phyloP scores from a whole-genome alignment of 1,284 basidiomycete species.

The Sporisorium exsertum region DNA sequence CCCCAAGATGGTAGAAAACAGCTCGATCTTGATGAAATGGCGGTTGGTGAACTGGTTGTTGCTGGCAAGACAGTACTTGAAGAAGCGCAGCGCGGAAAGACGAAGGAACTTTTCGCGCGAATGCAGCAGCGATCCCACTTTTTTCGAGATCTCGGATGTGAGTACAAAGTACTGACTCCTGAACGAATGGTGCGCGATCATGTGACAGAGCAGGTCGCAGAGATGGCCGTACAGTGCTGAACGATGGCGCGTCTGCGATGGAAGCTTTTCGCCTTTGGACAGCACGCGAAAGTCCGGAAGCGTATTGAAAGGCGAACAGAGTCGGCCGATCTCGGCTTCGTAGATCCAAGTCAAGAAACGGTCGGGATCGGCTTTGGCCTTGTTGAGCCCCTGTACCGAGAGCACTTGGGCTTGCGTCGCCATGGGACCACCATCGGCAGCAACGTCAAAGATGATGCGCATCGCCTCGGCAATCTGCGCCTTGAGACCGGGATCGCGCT shows the following conservation, averaged over 20 bases:
- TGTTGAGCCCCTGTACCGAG: slow-evolving; percentile 61
- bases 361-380: slow-evolving; percentile 83
- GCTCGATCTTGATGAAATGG: slow-evolving; percentile 85
- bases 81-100: slow-evolving; percentile 78
- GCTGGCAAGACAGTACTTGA: slow-evolving; percentile 84
- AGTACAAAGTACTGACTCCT: slow-evolving; percentile 91
- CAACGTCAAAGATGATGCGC: slow-evolving; percentile 81
- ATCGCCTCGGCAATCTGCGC: slow-evolving; percentile 91
- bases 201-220: slow-evolving; percentile 90
- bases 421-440: slow-evolving; percentile 53
- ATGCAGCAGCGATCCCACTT: slow-evolving; percentile 72
- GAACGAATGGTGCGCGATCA: slow-evolving; percentile 82
- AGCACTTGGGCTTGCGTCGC: slow-evolving; percentile 70
- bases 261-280: slow-evolving; percentile 40
- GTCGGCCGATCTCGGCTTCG: slow-evolving; percentile 77
- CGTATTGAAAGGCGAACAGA: slow-evolving; percentile 83
- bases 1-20: slow-evolving; percentile 84
- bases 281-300: slow-evolving; percentile 77
- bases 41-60: slow-evolving; percentile 87
- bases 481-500: slow-evolving; percentile 84
- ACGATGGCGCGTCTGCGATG: slow-evolving; percentile 28
- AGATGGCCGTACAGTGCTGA: slow-evolving; percentile 68
- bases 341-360: slow-evolving; percentile 94
- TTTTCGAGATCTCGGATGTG: slow-evolving; percentile 58
- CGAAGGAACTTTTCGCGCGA: slow-evolving; percentile 86